Evolutionary conservation across 257 asterid genomes (phyloP), one percentile per base, ranked within the genome.

Genomic region (Primulina tabacum): DNA sequence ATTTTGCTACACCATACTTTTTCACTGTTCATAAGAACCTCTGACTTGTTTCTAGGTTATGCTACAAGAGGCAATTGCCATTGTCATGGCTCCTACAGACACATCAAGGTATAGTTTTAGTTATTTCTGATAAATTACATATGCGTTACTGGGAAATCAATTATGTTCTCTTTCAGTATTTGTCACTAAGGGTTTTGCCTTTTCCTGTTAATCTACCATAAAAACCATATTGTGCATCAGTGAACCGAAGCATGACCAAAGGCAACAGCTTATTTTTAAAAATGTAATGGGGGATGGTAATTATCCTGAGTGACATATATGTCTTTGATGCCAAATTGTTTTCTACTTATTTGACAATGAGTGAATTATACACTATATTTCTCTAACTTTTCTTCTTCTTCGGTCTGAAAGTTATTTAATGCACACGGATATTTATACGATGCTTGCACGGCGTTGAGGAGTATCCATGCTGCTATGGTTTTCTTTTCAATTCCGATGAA

Each of bases 21-120:
- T 57, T 57, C 8, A 7, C 14, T 50, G 8, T 14, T 50, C 28
- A 29, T 43, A 47, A 47, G 30, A 50, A 17, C 33, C 64, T 59
- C 20, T 43, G 38, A 35, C 68, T 75, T 71, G 29, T 78, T 69
- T 73, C 29, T 73, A 84, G 89, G 79, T 84, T 34, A 84, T 84
- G 87, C 73, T 84, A 53, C 87, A 87, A 16, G 89, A 84, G 70
- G 87, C 89, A 24, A 65, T 84, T 79, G 87, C 89, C n/a, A 84
- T 82, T 67, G 87, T 84, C 64, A 84, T 84, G 87, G 89, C 89
- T 76, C 89, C 89, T 30, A 82, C 83, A 8, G 89, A 84, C 69
- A 75, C 76, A 66, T 67, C 71, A 26, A 67, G 71, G 71, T 67
- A 67, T 34, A 52, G 62, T 43, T n/a, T 67, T 67, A 0, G 4